phyloP scores from a whole-genome alignment of 306 rosid genomes.

The Vigna unguiculata region DNA sequence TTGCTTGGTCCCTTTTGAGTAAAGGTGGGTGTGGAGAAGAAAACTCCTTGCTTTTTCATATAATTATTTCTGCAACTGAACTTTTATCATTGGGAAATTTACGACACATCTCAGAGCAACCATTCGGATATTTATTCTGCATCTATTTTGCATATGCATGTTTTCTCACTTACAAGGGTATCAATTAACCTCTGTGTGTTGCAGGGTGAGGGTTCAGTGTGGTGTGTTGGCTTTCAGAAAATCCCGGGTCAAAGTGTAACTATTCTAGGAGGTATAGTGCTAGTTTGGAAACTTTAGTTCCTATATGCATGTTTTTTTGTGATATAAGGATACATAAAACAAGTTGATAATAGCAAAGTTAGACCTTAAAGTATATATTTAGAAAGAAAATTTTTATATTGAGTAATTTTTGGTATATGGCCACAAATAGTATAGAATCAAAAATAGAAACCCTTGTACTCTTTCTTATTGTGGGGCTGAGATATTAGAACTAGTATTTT shows the following conservation, averaged over 20 bases:
- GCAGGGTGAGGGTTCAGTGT: slow-evolving; percentile 67
- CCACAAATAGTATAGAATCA: neutral
- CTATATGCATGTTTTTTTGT: neutral
- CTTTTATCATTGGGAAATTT: neutral
- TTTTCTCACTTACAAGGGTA: slow-evolving; percentile 36
- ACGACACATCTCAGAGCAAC: neutral
- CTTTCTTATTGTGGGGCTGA: neutral
- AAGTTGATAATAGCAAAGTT: neutral
- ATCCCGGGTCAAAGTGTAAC: slow-evolving; percentile 70
- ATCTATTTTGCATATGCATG: slow-evolving; percentile 20
- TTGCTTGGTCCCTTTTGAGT: neutral
- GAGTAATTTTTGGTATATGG: neutral
- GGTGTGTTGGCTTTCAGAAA: slow-evolving; percentile 94
- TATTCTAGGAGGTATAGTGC: slow-evolving; percentile 83
- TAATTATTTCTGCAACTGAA: neutral
- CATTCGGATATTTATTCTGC: slow-evolving; percentile 14
- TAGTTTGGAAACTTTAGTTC: slow-evolving; percentile 29
- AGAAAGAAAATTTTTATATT: slow-evolving; percentile 4
- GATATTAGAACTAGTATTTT: neutral
- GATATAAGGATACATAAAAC: slow-evolving; percentile 21
- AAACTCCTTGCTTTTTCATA: neutral
- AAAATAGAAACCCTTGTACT: neutral
- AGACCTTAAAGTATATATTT: slow-evolving; percentile 12
- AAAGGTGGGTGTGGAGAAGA: neutral
- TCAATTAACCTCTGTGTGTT: slow-evolving; percentile 36